Evolutionary conservation across 805 yeast genomes (phyloP).

Genomic region (Candida stauntonica): DNA sequence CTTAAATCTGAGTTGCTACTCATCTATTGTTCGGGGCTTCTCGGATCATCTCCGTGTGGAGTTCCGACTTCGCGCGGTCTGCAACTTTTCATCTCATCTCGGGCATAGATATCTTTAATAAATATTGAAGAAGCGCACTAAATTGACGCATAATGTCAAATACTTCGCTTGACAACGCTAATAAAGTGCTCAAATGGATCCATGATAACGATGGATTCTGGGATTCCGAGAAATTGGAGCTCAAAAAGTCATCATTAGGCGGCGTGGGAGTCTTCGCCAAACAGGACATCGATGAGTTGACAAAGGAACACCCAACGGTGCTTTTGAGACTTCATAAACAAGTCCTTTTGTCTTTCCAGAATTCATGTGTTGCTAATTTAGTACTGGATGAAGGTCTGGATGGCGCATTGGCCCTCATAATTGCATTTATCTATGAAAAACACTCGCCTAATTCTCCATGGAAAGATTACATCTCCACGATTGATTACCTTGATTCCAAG

Average conservation of each 20-base stretch:
- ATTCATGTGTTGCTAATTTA: conserved; percentile 61
- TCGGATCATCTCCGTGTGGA: too few species aligned
- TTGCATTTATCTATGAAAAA: conserved; percentile 71
- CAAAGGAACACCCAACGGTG: conserved; percentile 15
- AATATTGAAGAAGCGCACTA: too few species aligned
- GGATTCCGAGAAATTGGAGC: conserved; percentile 41
- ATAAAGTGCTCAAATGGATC: conserved; percentile 44
- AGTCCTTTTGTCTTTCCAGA: conserved; percentile 53
- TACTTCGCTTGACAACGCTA: conserved; percentile 24
- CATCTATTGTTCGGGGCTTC: too few species aligned
- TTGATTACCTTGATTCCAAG: conserved; percentile 32
- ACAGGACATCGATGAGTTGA: conserved; percentile 28
- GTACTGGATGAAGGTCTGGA: conserved; percentile 53
- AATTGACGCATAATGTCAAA: conserved; percentile 27
- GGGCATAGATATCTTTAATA: too few species aligned
- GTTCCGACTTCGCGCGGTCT: too few species aligned
- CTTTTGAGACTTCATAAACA: conserved; percentile 60
- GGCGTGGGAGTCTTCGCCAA: conserved; percentile 75
- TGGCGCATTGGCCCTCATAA: conserved; percentile 63
- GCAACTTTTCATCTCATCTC: not conserved
- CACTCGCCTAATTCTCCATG: conserved; percentile 73
- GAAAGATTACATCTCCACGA: conserved; percentile 57
- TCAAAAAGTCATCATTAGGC: conserved; percentile 47
- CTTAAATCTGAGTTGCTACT: too few species aligned
- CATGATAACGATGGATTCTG: conserved; percentile 47